phyloP scores from a whole-genome alignment of 306 rosid genomes.

The Castanopsis chinensis region DNA sequence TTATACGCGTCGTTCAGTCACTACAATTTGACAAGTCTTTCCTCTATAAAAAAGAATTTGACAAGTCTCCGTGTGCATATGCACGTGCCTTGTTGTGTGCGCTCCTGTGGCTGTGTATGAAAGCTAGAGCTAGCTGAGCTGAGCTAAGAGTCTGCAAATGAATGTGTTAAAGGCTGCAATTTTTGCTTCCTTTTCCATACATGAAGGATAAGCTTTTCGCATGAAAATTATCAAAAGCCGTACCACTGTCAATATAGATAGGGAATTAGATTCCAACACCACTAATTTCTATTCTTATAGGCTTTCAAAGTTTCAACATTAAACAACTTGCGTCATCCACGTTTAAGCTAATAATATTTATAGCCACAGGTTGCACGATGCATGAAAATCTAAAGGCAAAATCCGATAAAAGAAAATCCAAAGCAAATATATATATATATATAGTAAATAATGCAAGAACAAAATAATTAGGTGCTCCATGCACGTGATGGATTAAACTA shows the following conservation, averaged over 20 bases:
- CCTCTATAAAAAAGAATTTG: neutral
- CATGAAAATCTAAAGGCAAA: neutral
- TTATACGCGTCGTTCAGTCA: neutral
- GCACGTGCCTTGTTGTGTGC: neutral
- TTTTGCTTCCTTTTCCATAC: constrained; percentile 46
- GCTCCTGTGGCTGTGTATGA: neutral
- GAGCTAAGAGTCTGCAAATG: constrained; percentile 11
- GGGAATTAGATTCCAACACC: constrained; percentile 34
- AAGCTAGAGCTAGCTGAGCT: neutral
- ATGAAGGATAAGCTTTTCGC: constrained; percentile 29
- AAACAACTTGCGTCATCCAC: neutral
- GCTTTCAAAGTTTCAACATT: neutral
- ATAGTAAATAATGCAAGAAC: neutral
- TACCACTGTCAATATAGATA: constrained; percentile 26
- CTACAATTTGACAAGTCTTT: neutral
- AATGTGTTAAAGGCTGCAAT: constrained; percentile 53
- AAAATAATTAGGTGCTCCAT: neutral
- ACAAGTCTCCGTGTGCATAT: neutral
- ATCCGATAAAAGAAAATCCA: no score
- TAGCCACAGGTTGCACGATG: neutral
- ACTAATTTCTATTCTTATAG: neutral
- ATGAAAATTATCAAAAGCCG: constrained; percentile 45
- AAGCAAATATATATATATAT: no score
- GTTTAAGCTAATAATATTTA: constrained; percentile 16
- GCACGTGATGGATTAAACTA: neutral